Evolutionary conservation across 139 green algal species (phyloP), one percentile per base, ranked within the genome.

Genomic region (Desmodesmus armatus): DNA sequence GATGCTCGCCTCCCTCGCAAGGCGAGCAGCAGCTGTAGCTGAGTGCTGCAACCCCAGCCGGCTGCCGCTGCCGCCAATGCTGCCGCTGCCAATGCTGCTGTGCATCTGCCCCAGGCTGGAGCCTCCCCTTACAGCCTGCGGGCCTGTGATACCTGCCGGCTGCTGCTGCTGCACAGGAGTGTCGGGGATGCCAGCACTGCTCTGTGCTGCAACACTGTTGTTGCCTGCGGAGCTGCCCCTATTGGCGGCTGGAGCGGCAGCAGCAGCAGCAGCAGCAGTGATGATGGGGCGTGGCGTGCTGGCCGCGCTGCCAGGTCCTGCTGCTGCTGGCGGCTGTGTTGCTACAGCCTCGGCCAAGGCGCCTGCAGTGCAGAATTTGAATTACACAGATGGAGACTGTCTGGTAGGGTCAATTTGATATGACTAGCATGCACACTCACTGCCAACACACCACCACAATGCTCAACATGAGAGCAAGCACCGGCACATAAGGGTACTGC

Each of bases 1-100:
- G 31, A 4, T 41, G 62, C 78, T 84, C 1, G 78, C 78, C 62
- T 84, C 62, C 19, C 78, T 17, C 1, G 78, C 62, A n/a, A 84
- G n/a, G 17, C 78, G 47, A 9, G 78, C 78, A 41, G 78, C 78
- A 17, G 39, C 62, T 17, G 62, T 76, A 27, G 78, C 62, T 70
- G 66, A 66, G 44, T 4, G 67, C 69, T 85, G 39, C 40, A 47
- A 4, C 60, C 29, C 0, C 7, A 13, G 51, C 51, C 29, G 37
- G 44, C 7, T 27, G 25, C 33, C 27, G 17, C 44, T 71, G 66
- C 47, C 62, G 80, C 79, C 43, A 29, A 17, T 19, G 31, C 31
- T 29, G 23, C 70, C 27, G 1, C 70, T 80, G 43, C 43, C n/a
- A 41, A 11, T 69, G 60, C 60, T 69, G 60, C 37, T 77, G 39